Conservation (phyloP, 2,329 filamentous ascomycete species). For the Phaeosphaeria sp. region DNA sequence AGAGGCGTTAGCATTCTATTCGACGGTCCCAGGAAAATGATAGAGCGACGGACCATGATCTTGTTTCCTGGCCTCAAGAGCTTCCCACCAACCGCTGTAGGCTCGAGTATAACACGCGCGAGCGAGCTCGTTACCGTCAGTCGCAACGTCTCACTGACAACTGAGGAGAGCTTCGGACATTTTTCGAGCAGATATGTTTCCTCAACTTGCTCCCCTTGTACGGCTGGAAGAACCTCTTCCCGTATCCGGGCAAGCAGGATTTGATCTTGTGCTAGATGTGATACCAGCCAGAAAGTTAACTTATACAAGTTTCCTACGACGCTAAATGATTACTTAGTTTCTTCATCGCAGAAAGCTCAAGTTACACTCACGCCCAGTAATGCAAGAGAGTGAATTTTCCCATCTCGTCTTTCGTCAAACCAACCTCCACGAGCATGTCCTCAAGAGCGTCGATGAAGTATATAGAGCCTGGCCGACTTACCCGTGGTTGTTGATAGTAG, state of each 20-base stretch:
- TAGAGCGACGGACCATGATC: conserved; percentile 8
- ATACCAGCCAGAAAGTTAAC: conserved; percentile 18
- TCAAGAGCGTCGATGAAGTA: conserved; percentile 14
- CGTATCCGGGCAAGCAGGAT: conserved; percentile 13
- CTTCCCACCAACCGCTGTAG: conserved; percentile 13
- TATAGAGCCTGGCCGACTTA: conserved; percentile 1
- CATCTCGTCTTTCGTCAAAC: conserved; percentile 13
- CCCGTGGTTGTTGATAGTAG: conserved; percentile 8
- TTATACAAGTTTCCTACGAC: conserved; percentile 24
- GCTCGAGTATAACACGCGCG: conserved; percentile 7
- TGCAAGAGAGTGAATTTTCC: conserved; percentile 14
- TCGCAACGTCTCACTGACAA: conserved; percentile 17
- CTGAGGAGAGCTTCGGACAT: conserved; percentile 17
- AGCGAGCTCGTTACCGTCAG: conserved; percentile 14
- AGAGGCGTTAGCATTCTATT: conserved; percentile 1
- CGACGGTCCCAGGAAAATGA: not conserved
- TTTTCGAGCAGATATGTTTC: conserved; percentile 13
- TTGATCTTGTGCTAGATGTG: conserved; percentile 13
- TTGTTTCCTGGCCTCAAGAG: conserved; percentile 11
- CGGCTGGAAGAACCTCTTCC: conserved; percentile 11
- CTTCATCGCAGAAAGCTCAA: not conserved
- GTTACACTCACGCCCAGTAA: conserved; percentile 21
- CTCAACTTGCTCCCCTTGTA: conserved; percentile 3
- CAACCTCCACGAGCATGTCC: conserved; percentile 13
- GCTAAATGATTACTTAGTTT: conserved; percentile 1